These are phyloP conservation scores for Trichoderma sp. DNA, from an alignment of 2,329 filamentous ascomycete genomes.

Conservation along the genomic window DNA sequence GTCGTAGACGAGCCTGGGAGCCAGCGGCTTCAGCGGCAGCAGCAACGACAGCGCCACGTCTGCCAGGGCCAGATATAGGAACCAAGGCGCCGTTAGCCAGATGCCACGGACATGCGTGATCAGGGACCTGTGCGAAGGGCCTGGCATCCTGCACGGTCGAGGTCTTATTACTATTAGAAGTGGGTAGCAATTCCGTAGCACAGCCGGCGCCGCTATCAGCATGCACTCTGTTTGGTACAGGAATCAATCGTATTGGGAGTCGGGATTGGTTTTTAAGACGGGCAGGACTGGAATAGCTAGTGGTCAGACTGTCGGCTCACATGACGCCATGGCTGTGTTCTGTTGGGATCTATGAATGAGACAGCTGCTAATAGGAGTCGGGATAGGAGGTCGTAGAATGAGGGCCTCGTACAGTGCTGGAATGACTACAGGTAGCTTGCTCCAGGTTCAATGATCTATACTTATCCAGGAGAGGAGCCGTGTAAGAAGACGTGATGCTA, in stretches of 20 bases:
- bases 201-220: background rate
- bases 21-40: conserved; percentile 45
- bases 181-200: background rate
- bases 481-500: background rate
- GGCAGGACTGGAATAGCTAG: background rate
- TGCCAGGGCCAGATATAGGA: conserved; percentile 49
- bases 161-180: background rate
- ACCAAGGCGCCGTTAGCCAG: conserved; percentile 48
- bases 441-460: background rate
- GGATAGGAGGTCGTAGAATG: background rate
- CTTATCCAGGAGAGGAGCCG: background rate
- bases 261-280: background rate
- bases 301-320: conserved; percentile 2
- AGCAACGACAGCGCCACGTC: conserved; percentile 50
- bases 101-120: conserved; percentile 42
- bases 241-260: background rate
- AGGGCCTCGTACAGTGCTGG: background rate
- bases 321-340: background rate
- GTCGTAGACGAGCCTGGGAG: conserved; percentile 51
- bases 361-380: background rate
- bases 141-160: background rate
- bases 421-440: background rate
- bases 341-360: background rate
- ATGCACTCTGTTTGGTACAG: background rate
- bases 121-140: conserved; percentile 24